Base-by-base conservation (phyloP, 306 rosid genomes). In the Astragalus membranaceus region DNA sequence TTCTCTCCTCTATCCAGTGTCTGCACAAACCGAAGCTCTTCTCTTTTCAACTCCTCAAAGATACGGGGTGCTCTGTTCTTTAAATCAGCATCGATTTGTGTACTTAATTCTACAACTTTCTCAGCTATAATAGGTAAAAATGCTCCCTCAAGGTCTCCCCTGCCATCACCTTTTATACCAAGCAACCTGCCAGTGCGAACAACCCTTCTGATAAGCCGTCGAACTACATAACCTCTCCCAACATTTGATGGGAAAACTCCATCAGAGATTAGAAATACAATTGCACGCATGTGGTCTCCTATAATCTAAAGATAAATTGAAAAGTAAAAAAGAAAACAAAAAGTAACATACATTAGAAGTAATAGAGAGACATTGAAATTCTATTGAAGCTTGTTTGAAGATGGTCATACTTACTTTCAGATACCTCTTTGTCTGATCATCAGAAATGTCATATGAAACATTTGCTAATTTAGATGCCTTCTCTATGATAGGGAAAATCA, bases 271-370 rank as follows among this genome's bases (percentile, higher is more conserved):
- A 93, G 93, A 85, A 85, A 90, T 3, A 93, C 98, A 85, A 90
- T 71, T 47, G 98, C 97, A 82, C 98, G 98, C 92, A 88, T 65
- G 83, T 90, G 98, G 78, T 90, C 98, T 64, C 98, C 98, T 74
- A 93, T 79, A 69, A 93, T 88, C 98, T 93, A 81, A 81, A 47
- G 63, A 23, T 43, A 76, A 58, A 64, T 66, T 17, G 36, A 48
- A 26, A 67, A 63, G 46, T 0, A 8, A 30, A 7, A 39, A 10
- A 10, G 6, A 10, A 16, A 75, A 54, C 13, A 39, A 8, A 64
- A 74, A 29, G 72, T 37, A 5, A 67, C 42, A 62, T 48, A 37
- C 30, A 32, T 50, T 44, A 75, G 29, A 49, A 44, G 53, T 32
- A 46, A 41, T 23, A 44, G 66, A 37, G 48, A 69, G 42, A 29